Conservation (phyloP, 2,329 filamentous ascomycete genomes). For the Didymosphaeria variabile region DNA sequence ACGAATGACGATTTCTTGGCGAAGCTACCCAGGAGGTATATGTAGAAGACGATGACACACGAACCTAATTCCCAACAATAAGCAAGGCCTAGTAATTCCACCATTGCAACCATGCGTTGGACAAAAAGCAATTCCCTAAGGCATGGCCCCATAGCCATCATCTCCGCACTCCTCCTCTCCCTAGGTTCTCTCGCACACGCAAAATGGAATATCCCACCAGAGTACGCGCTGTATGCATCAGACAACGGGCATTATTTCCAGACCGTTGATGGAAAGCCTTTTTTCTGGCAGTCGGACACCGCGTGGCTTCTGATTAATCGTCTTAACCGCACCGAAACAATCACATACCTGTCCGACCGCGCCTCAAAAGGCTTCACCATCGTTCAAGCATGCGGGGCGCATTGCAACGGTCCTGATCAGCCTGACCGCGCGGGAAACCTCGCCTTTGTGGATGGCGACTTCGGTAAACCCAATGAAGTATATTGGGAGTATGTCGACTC, state of each 20-base stretch:
- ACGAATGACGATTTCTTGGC: background rate
- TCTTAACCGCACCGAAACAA: background rate
- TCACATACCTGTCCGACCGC: background rate
- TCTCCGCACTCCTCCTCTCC: background rate
- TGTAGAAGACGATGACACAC: background rate
- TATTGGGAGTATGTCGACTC: constrained; percentile 1
- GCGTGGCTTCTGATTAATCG: constrained; percentile 3
- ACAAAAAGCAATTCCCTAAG: background rate
- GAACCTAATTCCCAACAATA: too few relatives aligned
- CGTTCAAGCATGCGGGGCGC: constrained; percentile 1
- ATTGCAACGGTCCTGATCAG: background rate
- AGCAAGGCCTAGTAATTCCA: background rate
- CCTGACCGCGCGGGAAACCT: background rate
- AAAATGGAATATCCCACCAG: background rate
- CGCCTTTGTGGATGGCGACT: background rate
- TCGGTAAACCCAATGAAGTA: background rate
- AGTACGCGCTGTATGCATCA: background rate
- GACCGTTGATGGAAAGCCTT: background rate
- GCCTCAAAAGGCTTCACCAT: background rate
- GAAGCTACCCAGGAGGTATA: background rate
- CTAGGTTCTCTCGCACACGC: background rate
- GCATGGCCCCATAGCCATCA: background rate
- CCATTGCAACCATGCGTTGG: background rate
- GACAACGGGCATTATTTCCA: background rate
- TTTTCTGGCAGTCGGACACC: constrained; percentile 2